A percentile compares a stretch with the other conserved stretches of the same genome.
Conservation (phyloP, 2,329 filamentous ascomycete species). For the Hirsutella rhossiliensis region DNA sequence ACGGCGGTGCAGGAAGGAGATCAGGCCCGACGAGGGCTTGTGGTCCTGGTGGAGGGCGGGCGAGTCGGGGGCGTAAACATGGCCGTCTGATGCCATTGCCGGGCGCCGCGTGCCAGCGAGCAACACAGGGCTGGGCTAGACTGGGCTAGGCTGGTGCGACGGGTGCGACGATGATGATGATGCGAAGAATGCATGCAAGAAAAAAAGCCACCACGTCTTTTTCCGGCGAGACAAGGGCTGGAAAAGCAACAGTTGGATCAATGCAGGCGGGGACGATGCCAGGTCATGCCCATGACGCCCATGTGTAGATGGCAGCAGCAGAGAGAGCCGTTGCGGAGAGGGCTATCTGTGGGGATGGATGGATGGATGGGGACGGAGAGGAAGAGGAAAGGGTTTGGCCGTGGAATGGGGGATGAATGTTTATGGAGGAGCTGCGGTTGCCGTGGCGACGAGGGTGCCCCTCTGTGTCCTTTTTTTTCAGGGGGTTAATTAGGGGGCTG, state of each 20-base stretch:
- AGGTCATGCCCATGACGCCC: neutral
- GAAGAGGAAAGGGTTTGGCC: neutral
- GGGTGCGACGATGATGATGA: neutral
- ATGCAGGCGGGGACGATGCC: neutral
- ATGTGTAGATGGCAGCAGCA: neutral
- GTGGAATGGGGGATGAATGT: conserved; percentile 5
- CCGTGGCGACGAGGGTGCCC: conserved; percentile 3
- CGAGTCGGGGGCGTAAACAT: conserved; percentile 4
- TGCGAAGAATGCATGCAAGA: neutral
- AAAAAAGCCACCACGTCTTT: too few relatives aligned
- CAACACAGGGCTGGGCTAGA: neutral
- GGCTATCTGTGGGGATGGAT: neutral
- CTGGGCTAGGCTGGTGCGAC: neutral
- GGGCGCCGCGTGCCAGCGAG: neutral
- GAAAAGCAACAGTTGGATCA: too few relatives aligned
- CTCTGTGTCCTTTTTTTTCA: too few relatives aligned
- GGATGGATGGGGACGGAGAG: neutral
- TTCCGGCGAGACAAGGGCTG: neutral
- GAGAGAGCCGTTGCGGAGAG: neutral
- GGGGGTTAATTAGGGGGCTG: too few relatives aligned
- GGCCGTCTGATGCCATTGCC: conserved; percentile 8
- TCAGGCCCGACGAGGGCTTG: conserved; percentile 34
- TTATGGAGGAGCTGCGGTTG: conserved; percentile 10
- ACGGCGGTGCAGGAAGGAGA: conserved; percentile 36
- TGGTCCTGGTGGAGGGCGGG: conserved; percentile 26